These are phyloP conservation scores for Talaromyces funiculosus DNA, from an alignment of 2,329 filamentous ascomycete genomes.

Conservation along the genomic window DNA sequence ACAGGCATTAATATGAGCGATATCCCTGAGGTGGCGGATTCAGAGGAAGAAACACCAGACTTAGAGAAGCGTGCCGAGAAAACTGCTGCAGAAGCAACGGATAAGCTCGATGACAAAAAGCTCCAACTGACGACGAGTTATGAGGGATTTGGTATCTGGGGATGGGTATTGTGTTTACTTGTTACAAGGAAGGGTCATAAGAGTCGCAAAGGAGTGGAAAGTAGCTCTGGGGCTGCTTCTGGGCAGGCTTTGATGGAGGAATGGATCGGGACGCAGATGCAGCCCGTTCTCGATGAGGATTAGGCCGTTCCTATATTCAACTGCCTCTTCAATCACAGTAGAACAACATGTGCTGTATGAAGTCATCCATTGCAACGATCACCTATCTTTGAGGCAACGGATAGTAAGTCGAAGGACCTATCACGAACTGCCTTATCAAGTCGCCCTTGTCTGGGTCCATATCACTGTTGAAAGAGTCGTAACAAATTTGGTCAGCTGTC, in stretches of 20 bases:
- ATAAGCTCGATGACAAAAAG: slow-evolving; percentile 79
- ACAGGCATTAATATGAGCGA: slow-evolving; percentile 44
- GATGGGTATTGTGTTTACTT: slow-evolving; percentile 83
- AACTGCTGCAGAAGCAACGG: neutral
- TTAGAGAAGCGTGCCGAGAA: slow-evolving; percentile 25
- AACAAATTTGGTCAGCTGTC: no score
- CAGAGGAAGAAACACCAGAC: neutral
- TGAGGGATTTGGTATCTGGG: slow-evolving; percentile 94
- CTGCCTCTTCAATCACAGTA: no score
- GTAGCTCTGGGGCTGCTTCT: slow-evolving; percentile 33
- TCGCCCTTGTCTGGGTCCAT: no score
- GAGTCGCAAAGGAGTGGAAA: slow-evolving; percentile 17
- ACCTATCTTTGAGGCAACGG: neutral
- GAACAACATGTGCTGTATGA: neutral
- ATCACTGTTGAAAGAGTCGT: no score
- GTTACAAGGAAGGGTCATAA: slow-evolving; percentile 62
- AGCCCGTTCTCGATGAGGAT: slow-evolving; percentile 35
- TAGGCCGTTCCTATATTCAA: no score
- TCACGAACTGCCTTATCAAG: no score
- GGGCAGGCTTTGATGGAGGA: slow-evolving; percentile 74
- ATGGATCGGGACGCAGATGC: slow-evolving; percentile 74
- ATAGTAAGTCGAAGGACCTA: no score
- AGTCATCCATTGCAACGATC: neutral
- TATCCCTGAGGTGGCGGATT: slow-evolving; percentile 49
- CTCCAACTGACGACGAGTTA: slow-evolving; percentile 78